These are phyloP conservation scores for Oryza brachyantha DNA, from an alignment of 176 grass and related monocot species.

Conservation along the genomic window DNA sequence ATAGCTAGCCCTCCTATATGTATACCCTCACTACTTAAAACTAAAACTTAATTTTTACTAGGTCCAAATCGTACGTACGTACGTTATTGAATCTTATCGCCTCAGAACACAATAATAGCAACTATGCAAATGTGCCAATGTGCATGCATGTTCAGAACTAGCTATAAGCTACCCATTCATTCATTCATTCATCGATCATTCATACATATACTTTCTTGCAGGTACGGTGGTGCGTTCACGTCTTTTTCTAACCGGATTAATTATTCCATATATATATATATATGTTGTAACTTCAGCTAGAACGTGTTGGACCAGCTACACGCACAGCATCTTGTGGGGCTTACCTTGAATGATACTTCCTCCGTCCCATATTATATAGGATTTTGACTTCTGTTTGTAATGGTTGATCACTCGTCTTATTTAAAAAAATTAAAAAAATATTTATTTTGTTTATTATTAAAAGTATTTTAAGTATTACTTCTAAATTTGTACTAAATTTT, in stretches of 20 bases:
- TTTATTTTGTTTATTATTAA: no score
- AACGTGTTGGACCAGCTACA: background rate
- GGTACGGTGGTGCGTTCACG: no score
- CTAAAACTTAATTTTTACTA: background rate
- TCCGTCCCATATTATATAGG: no score
- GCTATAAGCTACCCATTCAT: no score
- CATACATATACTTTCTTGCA: background rate
- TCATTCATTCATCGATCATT: background rate
- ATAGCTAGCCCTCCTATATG: background rate
- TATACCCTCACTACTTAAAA: background rate
- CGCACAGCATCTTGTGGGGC: background rate
- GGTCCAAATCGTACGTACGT: background rate
- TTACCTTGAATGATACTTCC: no score
- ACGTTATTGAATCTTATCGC: conserved; percentile 15
- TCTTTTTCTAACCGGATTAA: conserved; percentile 11
- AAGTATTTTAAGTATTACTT: no score
- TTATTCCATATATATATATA: background rate
- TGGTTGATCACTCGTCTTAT: no score
- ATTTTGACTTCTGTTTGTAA: no score
- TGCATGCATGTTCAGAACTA: background rate
- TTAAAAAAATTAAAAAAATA: no score
- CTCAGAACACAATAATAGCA: background rate
- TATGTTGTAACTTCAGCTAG: background rate
- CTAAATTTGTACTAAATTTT: no score
- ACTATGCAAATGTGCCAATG: background rate